phyloP scores from a whole-genome alignment of 108 stramenopile genomes.

The Nitzschia sp. region DNA sequence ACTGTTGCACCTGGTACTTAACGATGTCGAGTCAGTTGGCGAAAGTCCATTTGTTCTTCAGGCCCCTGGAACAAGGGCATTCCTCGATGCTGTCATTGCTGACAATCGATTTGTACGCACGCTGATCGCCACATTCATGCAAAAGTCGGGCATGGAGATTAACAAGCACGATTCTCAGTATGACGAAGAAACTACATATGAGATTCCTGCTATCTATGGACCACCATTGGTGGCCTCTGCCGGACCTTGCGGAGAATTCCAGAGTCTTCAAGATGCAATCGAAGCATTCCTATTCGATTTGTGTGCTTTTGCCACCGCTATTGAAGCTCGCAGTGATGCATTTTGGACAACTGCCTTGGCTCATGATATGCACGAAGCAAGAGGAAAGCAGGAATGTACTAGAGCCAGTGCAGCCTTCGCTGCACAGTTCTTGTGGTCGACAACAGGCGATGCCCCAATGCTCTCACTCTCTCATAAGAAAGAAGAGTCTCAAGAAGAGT shows the following conservation, averaged over 20 bases:
- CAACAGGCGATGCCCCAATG: slow-evolving; percentile 44
- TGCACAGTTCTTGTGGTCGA: slow-evolving; percentile 50
- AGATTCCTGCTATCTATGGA: slow-evolving; percentile 53
- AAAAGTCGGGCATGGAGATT: slow-evolving; percentile 37
- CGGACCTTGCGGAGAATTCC: slow-evolving; percentile 49
- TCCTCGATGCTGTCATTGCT: slow-evolving; percentile 44
- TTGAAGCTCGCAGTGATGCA: slow-evolving; percentile 40
- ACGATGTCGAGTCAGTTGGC: slow-evolving; percentile 37
- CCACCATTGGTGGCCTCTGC: slow-evolving; percentile 38
- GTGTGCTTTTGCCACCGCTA: slow-evolving; percentile 45
- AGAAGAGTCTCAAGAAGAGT: slow-evolving; percentile 32
- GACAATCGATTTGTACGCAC: slow-evolving; percentile 44
- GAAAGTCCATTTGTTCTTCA: slow-evolving; percentile 31
- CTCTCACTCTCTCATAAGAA: slow-evolving; percentile 38
- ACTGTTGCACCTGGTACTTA: slow-evolving; percentile 44
- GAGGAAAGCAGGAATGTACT: slow-evolving; percentile 16
- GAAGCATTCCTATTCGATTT: slow-evolving; percentile 51
- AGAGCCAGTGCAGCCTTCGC: slow-evolving; percentile 21
- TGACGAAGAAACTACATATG: slow-evolving; percentile 10
- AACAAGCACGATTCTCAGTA: slow-evolving; percentile 26
- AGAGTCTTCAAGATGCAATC: slow-evolving; percentile 44
- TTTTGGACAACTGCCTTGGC: slow-evolving; percentile 55
- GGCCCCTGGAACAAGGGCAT: slow-evolving; percentile 32
- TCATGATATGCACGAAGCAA: slow-evolving; percentile 28
- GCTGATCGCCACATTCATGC: slow-evolving; percentile 52